phyloP scores from a whole-genome alignment of 2,329 filamentous ascomycete species.

The Cladosporium sp. region DNA sequence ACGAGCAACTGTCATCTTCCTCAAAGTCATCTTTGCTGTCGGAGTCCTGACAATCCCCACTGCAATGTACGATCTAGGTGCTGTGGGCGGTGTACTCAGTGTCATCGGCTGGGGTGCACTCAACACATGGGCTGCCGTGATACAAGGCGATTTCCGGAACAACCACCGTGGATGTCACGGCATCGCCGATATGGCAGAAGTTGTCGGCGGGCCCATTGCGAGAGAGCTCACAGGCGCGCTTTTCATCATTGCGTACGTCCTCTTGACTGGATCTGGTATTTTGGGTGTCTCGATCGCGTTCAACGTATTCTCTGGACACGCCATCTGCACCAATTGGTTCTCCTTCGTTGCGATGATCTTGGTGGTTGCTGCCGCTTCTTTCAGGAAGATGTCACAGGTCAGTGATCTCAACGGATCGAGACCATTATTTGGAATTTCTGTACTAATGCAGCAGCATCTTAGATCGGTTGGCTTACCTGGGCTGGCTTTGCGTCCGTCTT shows the following conservation, averaged over 20 bases:
- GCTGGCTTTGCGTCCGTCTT: slow-evolving; percentile 57
- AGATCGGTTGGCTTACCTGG: slow-evolving; percentile 61
- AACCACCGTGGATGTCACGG: slow-evolving; percentile 49
- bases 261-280: slow-evolving; percentile 55
- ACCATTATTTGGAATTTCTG: neutral
- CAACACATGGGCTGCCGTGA: slow-evolving; percentile 47
- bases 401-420: neutral
- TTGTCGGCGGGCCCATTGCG: slow-evolving; percentile 50
- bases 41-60: slow-evolving; percentile 49
- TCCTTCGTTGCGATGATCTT: slow-evolving; percentile 10
- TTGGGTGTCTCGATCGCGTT: slow-evolving; percentile 56
- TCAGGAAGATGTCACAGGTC: slow-evolving; percentile 12
- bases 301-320: slow-evolving; percentile 57
- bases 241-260: slow-evolving; percentile 56
- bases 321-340: slow-evolving; percentile 56
- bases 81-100: slow-evolving; percentile 45
- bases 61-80: slow-evolving; percentile 45
- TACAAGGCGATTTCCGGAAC: slow-evolving; percentile 51
- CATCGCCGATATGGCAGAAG: slow-evolving; percentile 55
- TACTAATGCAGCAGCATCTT: slow-evolving; percentile 36
- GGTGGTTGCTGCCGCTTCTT: slow-evolving; percentile 4
- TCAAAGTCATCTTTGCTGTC: slow-evolving; percentile 51
- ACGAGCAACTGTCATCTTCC: slow-evolving; percentile 49
- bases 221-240: slow-evolving; percentile 53
- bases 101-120: slow-evolving; percentile 47